Evolutionary conservation across 306 rosid species (phyloP), one percentile per base, ranked within the genome.

Genomic region (Luffa aegyptiaca): DNA sequence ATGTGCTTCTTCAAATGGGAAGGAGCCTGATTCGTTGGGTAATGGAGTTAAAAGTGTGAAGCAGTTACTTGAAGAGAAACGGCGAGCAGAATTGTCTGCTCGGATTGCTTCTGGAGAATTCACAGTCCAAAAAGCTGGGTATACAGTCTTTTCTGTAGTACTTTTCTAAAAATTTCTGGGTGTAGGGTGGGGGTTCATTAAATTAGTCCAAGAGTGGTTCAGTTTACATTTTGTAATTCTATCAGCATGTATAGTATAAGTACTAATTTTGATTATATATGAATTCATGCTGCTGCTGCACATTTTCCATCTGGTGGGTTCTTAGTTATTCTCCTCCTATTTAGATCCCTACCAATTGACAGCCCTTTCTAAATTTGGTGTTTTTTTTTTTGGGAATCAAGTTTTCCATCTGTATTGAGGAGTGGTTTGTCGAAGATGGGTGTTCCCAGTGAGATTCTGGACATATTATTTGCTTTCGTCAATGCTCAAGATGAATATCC

Each of bases 81-180:
- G 80, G 64, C 91, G 90, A 10, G 93, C 92, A 35, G 88, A 90
- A 81, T 83, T 91, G 76, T 91, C 92, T 75, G 79, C 93, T 83
- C 88, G 87, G 81, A 95, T 95, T 85, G 89, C 97, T 59, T 82
- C 93, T 49, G 97, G 99, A 52, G 96, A 87, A 80, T 95, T 90
- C 80, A 89, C 97, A 1, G 97, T 89, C n/a, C 82, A 84, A 13
- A 80, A 87, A 80, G 77, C 90, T 51, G 91, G 93, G 99, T 95
- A 85, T 85, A 8, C 8, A 13, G 12, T 64, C 41, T 10, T 55
- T 41, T 52, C 5, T 46, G 31, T 42, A 8, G 5, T 41, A 66
- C 20, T 37, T 26, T 26, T 26, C 31, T 26, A 26, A 26, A 6
- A 0, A 36, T 18, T 35, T 64, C 71, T 64, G 46, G 20, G 26